These are phyloP conservation scores for Aspergillus steynii DNA, from an alignment of 495 filamentous ascomycete species.

Conservation along the genomic window DNA sequence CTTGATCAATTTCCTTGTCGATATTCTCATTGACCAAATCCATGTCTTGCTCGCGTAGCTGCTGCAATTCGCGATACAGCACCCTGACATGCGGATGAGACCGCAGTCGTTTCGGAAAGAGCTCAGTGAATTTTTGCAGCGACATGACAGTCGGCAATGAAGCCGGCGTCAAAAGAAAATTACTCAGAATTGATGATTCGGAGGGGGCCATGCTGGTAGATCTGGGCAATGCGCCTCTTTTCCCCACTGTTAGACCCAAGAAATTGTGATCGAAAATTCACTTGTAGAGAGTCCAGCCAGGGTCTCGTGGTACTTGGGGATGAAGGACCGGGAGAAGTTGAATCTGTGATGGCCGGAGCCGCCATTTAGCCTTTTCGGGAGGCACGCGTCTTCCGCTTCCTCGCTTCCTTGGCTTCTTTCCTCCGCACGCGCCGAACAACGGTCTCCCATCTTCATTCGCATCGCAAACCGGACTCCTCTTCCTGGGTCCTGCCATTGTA, in stretches of 20 bases:
- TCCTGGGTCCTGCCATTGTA: not conserved
- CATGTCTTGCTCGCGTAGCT: conserved; percentile 65
- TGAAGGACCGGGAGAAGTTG: not conserved
- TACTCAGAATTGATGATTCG: conserved; percentile 69
- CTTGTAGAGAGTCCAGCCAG: not conserved
- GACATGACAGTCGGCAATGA: conserved; percentile 71
- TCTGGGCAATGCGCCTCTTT: not conserved
- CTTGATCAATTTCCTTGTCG: conserved; percentile 61
- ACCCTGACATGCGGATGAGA: conserved; percentile 68
- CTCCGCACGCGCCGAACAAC: not conserved
- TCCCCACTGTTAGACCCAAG: not conserved
- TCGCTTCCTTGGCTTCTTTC: not conserved
- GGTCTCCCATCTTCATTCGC: not conserved
- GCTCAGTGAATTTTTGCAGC: conserved; percentile 68
- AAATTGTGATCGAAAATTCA: not conserved
- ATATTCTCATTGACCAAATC: conserved; percentile 70
- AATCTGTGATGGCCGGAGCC: not conserved
- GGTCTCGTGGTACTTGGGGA: not conserved
- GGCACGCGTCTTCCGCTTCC: conserved; percentile 1
- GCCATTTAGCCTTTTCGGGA: not conserved
- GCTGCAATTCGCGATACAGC: conserved; percentile 79
- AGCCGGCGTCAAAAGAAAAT: conserved; percentile 76
- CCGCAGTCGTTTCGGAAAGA: conserved; percentile 72
- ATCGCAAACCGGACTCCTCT: not conserved
- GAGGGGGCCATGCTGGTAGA: conserved; percentile 62